phyloP scores from a whole-genome alignment of 495 filamentous ascomycete genomes.

The Pseudoneurospora amorphoporcata region DNA sequence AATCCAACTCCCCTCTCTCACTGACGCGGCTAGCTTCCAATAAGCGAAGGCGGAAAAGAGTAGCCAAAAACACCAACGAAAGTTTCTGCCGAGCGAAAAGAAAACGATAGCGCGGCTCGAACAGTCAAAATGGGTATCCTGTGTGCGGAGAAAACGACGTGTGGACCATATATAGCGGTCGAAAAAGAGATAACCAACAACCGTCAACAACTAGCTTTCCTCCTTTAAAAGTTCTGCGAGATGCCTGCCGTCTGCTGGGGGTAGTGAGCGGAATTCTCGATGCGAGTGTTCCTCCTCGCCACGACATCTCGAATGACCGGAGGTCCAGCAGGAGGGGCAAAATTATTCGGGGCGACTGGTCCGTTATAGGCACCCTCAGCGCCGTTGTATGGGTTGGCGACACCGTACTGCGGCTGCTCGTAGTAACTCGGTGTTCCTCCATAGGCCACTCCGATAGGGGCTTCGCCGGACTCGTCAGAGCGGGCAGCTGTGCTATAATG shows the following conservation, averaged over 20 bases:
- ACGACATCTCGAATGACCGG: conserved; percentile 92
- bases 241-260: conserved; percentile 92
- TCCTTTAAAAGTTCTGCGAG: conserved; percentile 82
- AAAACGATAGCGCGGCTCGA: neutral
- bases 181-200: neutral
- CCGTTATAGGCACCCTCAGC: conserved; percentile 24
- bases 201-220: neutral
- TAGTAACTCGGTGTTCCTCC: conserved; percentile 37
- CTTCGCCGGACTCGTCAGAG: conserved; percentile 78
- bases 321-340: conserved; percentile 29
- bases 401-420: conserved; percentile 39
- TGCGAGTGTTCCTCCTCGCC: conserved; percentile 83
- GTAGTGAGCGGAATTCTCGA: conserved; percentile 78
- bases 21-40: neutral
- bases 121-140: neutral
- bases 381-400: conserved; percentile 32
- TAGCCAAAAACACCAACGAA: neutral
- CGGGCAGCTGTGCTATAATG: conserved; percentile 76
- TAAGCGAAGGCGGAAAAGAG: neutral
- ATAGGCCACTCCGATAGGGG: conserved; percentile 37
- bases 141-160: neutral
- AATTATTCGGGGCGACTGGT: conserved; percentile 19
- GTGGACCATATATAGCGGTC: neutral
- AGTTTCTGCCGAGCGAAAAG: neutral
- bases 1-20: neutral